A percentile compares a stretch with the other conserved stretches of the same genome.
phyloP scores from a whole-genome alignment of 129 eudicot species.

The Chrysanthemum makinoi region DNA sequence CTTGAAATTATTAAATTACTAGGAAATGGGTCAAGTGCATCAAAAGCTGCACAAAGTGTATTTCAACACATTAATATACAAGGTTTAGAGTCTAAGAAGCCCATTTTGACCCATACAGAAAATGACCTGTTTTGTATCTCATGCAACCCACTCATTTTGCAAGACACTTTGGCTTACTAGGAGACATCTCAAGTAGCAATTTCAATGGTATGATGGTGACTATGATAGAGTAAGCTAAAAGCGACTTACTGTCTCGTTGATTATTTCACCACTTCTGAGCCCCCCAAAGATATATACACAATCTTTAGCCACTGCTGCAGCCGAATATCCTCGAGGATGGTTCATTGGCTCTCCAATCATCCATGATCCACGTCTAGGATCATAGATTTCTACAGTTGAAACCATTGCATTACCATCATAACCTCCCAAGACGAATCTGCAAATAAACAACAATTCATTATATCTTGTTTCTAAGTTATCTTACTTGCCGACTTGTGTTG shows the following conservation, averaged over 20 bases:
- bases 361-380: constrained; percentile 75
- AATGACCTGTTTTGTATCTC: too few species aligned
- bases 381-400: constrained; percentile 56
- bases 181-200: not conserved
- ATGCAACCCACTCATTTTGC: too few species aligned
- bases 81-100: too few species aligned
- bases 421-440: constrained; percentile 77
- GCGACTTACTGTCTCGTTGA: constrained; percentile 49
- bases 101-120: too few species aligned
- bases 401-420: constrained; percentile 63
- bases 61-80: too few species aligned
- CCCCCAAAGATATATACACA: constrained; percentile 70
- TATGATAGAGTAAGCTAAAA: constrained; percentile 3
- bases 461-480: not conserved
- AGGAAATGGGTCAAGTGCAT: too few species aligned
- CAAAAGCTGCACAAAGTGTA: too few species aligned
- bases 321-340: constrained; percentile 52
- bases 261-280: constrained; percentile 30
- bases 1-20: too few species aligned
- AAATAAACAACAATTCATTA: constrained; percentile 11
- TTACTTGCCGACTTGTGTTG: not conserved
- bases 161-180: not conserved
- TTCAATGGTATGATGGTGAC: not conserved
- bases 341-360: constrained; percentile 67
- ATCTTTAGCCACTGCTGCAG: constrained; percentile 52